Base-by-base conservation (phyloP, 169 alveolate species). In the Toxoplasma gondii region DNA sequence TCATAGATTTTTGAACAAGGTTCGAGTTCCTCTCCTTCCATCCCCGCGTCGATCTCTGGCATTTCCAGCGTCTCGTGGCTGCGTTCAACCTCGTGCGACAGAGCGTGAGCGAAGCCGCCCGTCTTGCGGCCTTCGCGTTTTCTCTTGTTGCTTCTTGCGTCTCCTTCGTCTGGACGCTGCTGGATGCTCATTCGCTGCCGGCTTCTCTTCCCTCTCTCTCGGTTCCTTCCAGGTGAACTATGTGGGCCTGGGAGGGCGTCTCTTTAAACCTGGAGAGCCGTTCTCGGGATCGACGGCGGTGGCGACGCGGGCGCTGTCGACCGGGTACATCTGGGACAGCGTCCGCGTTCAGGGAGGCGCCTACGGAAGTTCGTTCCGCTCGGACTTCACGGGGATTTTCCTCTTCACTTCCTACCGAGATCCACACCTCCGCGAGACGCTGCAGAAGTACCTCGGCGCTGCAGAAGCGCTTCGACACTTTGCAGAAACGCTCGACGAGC, bases 271-370 rank as follows among this genome's bases (percentile, higher is more conserved):
- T 4, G 96, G 94, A n/a, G 84, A 70, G 92, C 41, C 16, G 34
- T n/a, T 38, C 36, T 0, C 39, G 49, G 96, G 94, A 45, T 31
- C 29, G 31, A 29, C 17, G 24, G 34, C 80, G 2, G 96, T 94
- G 36, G 94, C 39, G 19, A 39, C 69, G 19, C 64, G 49, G 29
- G 58, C 92, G 36, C 43, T 94, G 39, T 64, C 94, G 9, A n/a
- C 49, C 24, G 86, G 83, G 24, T 80, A 88, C 88, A n/a, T 94
- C 34, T 94, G 96, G 96, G 92, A 88, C 5, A 24, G 38, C 44
- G 88, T 94, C 1, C 70, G 96, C 54, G 96, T 88, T 27, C 43
- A 43, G 34, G 94, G 94, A 22, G 96, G 96, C 36, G 96, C 96
- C 41, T 94, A 94, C 58, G 96, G 96, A 1, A 80, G 80, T 34